A percentile compares a stretch with the other conserved stretches of the same genome.
phyloP scores from a whole-genome alignment of 2,329 filamentous ascomycete species.

The Claviceps fusiformis region DNA sequence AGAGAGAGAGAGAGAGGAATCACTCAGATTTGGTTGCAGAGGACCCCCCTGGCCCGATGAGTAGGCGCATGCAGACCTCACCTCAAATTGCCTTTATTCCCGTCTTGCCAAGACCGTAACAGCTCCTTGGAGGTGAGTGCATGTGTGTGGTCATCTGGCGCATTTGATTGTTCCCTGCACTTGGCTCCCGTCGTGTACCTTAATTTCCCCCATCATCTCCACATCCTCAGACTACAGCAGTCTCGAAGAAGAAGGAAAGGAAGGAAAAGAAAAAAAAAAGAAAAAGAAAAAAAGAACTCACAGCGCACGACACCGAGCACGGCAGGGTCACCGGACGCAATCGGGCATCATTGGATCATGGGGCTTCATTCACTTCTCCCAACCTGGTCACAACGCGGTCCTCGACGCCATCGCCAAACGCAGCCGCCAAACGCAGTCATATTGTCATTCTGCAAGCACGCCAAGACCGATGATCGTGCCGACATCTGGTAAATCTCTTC shows the following conservation, averaged over 20 bases:
- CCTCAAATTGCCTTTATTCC: no score
- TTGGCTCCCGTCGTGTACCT: no score
- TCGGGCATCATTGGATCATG: not conserved
- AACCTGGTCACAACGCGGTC: not conserved
- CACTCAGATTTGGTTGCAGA: no score
- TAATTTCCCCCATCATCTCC: not conserved
- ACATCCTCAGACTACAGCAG: not conserved
- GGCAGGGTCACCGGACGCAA: not conserved
- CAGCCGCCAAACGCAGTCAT: not conserved
- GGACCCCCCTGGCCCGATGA: no score
- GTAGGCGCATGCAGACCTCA: no score
- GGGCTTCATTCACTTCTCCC: not conserved
- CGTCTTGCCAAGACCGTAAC: no score
- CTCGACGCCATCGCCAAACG: no score
- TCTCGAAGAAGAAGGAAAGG: not conserved
- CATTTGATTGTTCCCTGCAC: not conserved
- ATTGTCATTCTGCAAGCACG: not conserved
- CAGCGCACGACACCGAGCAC: not conserved
- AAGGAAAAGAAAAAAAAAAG: no score
- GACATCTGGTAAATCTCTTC: not conserved
- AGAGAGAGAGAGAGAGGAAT: rapidly evolving
- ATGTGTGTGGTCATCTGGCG: no score
- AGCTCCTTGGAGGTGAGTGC: no score
- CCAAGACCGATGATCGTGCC: not conserved
- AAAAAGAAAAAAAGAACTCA: not conserved